Conservation (phyloP, 345 rosid genomes). For the Iberis pinnata region DNA sequence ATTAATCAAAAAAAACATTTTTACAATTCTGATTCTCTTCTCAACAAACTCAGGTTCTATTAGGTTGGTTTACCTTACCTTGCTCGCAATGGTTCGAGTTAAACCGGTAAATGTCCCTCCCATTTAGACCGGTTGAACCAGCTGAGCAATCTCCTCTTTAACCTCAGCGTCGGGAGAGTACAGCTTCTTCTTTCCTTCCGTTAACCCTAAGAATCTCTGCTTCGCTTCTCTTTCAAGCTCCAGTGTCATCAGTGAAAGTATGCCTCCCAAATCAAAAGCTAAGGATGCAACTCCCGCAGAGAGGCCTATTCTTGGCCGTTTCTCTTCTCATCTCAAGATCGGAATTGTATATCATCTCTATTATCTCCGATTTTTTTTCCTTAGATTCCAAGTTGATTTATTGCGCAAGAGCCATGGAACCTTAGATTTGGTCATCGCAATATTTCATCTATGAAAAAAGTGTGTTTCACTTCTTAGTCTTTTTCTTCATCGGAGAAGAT, state of each 20-base stretch:
- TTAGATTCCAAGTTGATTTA: slow-evolving; percentile 1
- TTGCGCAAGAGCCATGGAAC: not conserved
- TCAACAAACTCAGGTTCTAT: too few species aligned
- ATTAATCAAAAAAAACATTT: too few species aligned
- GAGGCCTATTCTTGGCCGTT: slow-evolving; percentile 91
- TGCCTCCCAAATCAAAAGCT: slow-evolving; percentile 93
- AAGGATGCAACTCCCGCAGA: slow-evolving; percentile 88
- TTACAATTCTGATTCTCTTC: too few species aligned
- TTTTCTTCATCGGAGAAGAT: not conserved
- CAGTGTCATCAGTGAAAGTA: slow-evolving; percentile 24
- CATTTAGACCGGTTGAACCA: slow-evolving; percentile 18
- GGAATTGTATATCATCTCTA: slow-evolving; percentile 55
- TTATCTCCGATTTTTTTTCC: not conserved
- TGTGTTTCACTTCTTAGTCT: not conserved
- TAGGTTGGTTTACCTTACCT: not conserved
- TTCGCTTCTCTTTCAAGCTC: slow-evolving; percentile 2
- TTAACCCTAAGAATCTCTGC: slow-evolving; percentile 39
- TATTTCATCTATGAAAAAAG: not conserved
- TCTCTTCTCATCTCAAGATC: slow-evolving; percentile 98
- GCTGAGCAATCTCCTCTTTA: slow-evolving; percentile 17
- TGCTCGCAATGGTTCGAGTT: not conserved
- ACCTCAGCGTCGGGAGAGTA: slow-evolving; percentile 15
- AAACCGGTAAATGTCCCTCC: slow-evolving; percentile 22
- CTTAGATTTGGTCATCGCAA: slow-evolving; percentile 3
- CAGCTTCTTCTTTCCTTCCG: not conserved